A percentile compares a stretch with the other conserved stretches of the same genome.
phyloP scores from a whole-genome alignment of 1,284 basidiomycete species.

The Grifola frondosa region DNA sequence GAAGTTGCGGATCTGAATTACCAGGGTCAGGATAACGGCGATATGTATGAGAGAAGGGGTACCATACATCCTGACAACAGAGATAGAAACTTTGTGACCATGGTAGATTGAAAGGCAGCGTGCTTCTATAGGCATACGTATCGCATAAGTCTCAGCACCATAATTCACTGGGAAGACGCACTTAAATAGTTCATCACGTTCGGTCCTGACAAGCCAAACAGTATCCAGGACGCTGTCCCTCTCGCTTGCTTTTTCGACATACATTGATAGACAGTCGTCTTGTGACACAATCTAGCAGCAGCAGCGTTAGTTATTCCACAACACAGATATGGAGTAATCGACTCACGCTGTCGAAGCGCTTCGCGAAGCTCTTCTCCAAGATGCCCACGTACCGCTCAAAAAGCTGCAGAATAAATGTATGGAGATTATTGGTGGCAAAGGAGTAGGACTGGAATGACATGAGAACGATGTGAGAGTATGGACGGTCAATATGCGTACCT shows the following conservation, averaged over 20 bases:
- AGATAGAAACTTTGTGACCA: conserved; percentile 96
- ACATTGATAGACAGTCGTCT: conserved; percentile 94
- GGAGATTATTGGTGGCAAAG: conserved; percentile 83
- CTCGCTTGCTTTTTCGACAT: conserved; percentile 72
- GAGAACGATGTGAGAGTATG: conserved; percentile 2
- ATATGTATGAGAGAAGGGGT: neutral
- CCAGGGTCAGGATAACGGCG: neutral
- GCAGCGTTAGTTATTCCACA: neutral
- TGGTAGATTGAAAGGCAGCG: conserved; percentile 79
- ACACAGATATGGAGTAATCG: neutral
- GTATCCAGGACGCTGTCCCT: conserved; percentile 77
- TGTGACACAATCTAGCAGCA: conserved; percentile 74
- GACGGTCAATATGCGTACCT: conserved; percentile 51
- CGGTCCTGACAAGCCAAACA: conserved; percentile 81
- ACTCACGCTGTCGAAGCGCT: conserved; percentile 77
- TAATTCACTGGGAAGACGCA: conserved; percentile 37
- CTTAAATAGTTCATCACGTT: conserved; percentile 64
- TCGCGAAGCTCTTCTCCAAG: conserved; percentile 81
- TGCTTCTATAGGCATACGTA: conserved; percentile 43
- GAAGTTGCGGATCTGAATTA: conserved; percentile 77
- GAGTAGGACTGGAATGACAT: conserved; percentile 65
- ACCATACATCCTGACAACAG: conserved; percentile 86
- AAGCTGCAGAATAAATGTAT: conserved; percentile 81
- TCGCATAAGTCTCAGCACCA: no score
- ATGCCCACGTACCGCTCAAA: conserved; percentile 91